Evolutionary conservation across 2,329 filamentous ascomycete genomes (phyloP).

Genomic region (Nakataea oryzae): DNA sequence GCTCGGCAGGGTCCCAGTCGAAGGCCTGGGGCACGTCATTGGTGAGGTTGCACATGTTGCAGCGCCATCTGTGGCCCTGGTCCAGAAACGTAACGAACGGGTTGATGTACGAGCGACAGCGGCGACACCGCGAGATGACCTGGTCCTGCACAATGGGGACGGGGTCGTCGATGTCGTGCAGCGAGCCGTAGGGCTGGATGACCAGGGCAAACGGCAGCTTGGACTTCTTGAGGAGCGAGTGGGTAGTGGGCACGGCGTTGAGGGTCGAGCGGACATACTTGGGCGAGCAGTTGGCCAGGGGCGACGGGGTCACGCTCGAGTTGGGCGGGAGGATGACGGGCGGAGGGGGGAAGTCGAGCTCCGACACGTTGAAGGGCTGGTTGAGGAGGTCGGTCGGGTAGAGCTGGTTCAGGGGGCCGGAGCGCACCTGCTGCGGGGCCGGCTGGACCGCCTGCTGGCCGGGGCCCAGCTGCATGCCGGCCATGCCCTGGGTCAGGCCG

Average conservation of each 20-base stretch:
- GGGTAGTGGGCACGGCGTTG: constrained; percentile 85
- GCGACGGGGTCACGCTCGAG: constrained; percentile 86
- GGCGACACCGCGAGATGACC: constrained; percentile 90
- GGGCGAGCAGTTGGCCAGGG: constrained; percentile 79
- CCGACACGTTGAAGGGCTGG: constrained; percentile 87
- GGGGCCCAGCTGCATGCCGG: constrained; percentile 71
- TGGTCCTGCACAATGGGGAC: constrained; percentile 92
- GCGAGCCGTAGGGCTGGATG: constrained; percentile 87
- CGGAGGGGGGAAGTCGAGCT: constrained; percentile 84
- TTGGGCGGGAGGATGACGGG: constrained; percentile 79
- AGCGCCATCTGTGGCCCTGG: constrained; percentile 94
- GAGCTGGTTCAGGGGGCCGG: constrained; percentile 66
- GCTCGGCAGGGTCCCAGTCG: constrained; percentile 89
- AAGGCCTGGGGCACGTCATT: constrained; percentile 99
- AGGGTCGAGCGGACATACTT: constrained; percentile 94
- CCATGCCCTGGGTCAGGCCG: constrained; percentile 74
- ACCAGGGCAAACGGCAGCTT: constrained; percentile 91
- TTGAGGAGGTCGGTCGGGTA: constrained; percentile 86
- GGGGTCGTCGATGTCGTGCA: constrained; percentile 86
- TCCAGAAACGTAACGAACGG: constrained; percentile 94
- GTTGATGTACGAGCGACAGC: constrained; percentile 96
- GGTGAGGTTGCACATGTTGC: constrained; percentile 98
- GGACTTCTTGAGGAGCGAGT: constrained; percentile 91
- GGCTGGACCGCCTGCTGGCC: constrained; percentile 38
- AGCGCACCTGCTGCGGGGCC: constrained; percentile 26